These are phyloP conservation scores for Pestalotiopsis sp. DNA, from an alignment of 2,329 filamentous ascomycete species.

Conservation along the genomic window DNA sequence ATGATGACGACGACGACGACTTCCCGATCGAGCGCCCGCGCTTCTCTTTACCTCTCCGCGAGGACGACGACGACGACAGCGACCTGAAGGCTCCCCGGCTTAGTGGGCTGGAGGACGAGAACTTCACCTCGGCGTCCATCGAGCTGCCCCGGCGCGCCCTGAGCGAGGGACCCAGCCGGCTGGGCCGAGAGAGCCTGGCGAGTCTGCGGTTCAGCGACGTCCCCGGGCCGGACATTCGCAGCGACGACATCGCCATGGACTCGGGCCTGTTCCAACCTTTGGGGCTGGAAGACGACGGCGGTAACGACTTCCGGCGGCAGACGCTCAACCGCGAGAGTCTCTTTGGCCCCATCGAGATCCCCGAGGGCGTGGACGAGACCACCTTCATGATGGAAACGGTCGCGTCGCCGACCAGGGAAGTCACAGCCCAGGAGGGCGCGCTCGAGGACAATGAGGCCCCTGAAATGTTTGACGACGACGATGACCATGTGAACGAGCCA, in stretches of 20 bases:
- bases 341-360: conserved; percentile 52
- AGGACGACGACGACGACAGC: conserved; percentile 49
- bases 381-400: conserved; percentile 51
- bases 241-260: conserved; percentile 46
- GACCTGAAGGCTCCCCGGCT: conserved; percentile 57
- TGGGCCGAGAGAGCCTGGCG: conserved; percentile 52
- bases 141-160: conserved; percentile 59
- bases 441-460: conserved; percentile 14
- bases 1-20: conserved; percentile 56
- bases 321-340: conserved; percentile 50
- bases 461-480: conserved; percentile 21
- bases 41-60: conserved; percentile 57
- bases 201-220: conserved; percentile 58
- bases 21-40: conserved; percentile 53
- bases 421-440: conserved; percentile 6
- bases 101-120: conserved; percentile 59
- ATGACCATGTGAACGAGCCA: conserved; percentile 27
- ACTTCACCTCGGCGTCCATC: conserved; percentile 61
- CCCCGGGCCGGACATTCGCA: conserved; percentile 36
- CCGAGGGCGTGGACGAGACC: conserved; percentile 51
- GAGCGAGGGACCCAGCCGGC: conserved; percentile 48
- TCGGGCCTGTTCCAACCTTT: conserved; percentile 57
- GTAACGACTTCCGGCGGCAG: conserved; percentile 38
- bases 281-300: conserved; percentile 41
- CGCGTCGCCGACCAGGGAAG: conserved; percentile 20